Evolutionary conservation across 1,284 basidiomycete genomes (phyloP), one percentile per base, ranked within the genome.

Genomic region (Vanrija humicola): DNA sequence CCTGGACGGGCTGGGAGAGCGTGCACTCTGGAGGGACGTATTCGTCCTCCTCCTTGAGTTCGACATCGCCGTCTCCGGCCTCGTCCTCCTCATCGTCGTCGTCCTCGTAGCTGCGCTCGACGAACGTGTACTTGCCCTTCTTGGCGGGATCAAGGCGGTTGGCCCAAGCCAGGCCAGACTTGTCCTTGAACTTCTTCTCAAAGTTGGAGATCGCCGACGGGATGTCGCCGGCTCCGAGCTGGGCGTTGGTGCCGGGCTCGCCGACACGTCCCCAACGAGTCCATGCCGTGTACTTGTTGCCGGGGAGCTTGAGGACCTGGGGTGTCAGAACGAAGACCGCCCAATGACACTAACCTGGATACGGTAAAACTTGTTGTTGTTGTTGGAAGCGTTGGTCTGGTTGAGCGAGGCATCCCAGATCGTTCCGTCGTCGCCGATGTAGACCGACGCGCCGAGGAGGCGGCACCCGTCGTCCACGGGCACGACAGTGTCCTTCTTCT

Each of bases 371-470:
- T 85, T 85, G 75, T 86, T 85, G 59, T 83, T 82, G 71, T 85
- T 82, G 58, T 78, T 80, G 39, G 78, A 79, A 19, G 85, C 78
- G 62, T 86, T 80, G 1, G 84, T 86, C 70, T 86, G 84, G 69
- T 86, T 86, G 54, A 86, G 79, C 78, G 83, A 84, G n/a, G 82
- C 84, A 66, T 86, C 85, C 81, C 81, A 86, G 14, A 84, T 79
- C 28, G 70, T 63, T 15, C 75, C 78, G 43, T 81, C 79, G 2
- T 60, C 67, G 46, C 79, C 78, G 28, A 72, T 67, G 58, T 81
- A 83, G 10, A 86, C 84, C 66, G 84, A 77, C 38, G 6, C 26
- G 21, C 5, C 6, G n/a, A 10, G 6, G 18, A 53, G 48, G 6
- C 3, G 9, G 40, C 40, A 54, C 26, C 29, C 19, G 38, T 61